Conservation (phyloP, 768 basidiomycete species). For the Hypholoma fasciculare region DNA sequence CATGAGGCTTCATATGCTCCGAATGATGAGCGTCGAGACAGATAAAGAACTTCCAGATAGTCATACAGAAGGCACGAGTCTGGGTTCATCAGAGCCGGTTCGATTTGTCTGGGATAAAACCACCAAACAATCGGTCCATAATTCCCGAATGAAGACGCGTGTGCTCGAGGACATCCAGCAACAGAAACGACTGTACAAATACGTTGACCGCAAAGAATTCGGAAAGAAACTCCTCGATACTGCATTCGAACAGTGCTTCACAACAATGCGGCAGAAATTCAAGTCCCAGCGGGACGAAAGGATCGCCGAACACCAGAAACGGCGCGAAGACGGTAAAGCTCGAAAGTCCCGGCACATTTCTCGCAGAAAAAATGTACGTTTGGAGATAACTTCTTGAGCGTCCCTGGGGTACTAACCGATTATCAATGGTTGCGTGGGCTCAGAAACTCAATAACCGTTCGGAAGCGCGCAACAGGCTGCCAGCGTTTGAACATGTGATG, state of each 20-base stretch:
- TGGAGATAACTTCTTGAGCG: slow-evolving; percentile 1
- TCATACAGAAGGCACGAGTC: slow-evolving; percentile 51
- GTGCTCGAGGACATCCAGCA: slow-evolving; percentile 60
- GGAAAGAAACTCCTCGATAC: slow-evolving; percentile 57
- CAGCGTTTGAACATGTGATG: slow-evolving; percentile 55
- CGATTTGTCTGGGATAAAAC: slow-evolving; percentile 85
- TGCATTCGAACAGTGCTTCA: slow-evolving; percentile 71
- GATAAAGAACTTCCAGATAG: slow-evolving; percentile 64
- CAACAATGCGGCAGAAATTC: slow-evolving; percentile 69
- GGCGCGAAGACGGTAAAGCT: slow-evolving; percentile 62
- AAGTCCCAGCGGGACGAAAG: slow-evolving; percentile 54
- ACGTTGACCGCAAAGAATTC: slow-evolving; percentile 69
- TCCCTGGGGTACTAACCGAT: slow-evolving; percentile 11
- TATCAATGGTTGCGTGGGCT: slow-evolving; percentile 13
- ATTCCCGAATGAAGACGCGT: slow-evolving; percentile 67
- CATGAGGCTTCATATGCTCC: slow-evolving; percentile 65
- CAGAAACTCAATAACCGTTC: slow-evolving; percentile 73
- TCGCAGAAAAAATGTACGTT: slow-evolving; percentile 63
- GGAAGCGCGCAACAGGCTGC: slow-evolving; percentile 54
- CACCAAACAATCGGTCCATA: slow-evolving; percentile 71
- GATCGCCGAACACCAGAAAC: slow-evolving; percentile 42
- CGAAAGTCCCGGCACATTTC: slow-evolving; percentile 58
- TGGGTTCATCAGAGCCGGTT: slow-evolving; percentile 52
- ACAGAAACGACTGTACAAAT: slow-evolving; percentile 55
- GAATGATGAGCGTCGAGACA: slow-evolving; percentile 53